These are phyloP conservation scores for Lipomyces sp. DNA, from an alignment of 805 yeast genomes.

Conservation along the genomic window DNA sequence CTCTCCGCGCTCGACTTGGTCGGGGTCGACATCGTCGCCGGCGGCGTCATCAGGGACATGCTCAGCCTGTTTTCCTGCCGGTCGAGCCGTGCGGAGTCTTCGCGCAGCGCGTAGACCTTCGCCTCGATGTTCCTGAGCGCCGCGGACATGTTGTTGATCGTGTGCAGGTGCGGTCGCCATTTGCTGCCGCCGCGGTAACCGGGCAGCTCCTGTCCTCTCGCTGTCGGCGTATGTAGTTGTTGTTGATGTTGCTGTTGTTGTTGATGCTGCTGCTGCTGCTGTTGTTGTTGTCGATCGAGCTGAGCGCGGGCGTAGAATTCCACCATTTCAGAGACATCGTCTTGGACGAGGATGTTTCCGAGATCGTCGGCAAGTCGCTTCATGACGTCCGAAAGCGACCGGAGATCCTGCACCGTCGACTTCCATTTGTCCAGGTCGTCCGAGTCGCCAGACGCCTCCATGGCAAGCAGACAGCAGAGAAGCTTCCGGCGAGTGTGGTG, in stretches of 20 bases:
- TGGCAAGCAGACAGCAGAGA: conserved; percentile 30
- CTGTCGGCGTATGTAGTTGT: neutral
- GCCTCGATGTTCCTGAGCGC: conserved; percentile 28
- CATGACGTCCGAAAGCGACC: conserved; percentile 21
- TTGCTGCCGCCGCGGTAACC: too few species aligned
- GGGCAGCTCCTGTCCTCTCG: neutral
- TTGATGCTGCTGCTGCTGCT: neutral
- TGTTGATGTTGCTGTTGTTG: neutral
- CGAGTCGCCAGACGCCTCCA: conserved; percentile 25
- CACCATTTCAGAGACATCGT: conserved; percentile 11
- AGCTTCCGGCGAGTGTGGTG: conserved; percentile 26
- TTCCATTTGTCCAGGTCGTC: conserved; percentile 22
- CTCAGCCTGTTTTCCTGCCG: conserved; percentile 3
- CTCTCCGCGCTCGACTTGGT: too few species aligned
- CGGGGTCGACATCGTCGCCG: too few species aligned
- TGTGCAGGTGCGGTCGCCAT: conserved; percentile 22
- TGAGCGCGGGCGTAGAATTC: conserved; percentile 10
- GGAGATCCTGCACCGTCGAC: conserved; percentile 16
- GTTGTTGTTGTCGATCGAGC: neutral
- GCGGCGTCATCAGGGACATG: neutral
- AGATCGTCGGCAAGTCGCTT: conserved; percentile 14
- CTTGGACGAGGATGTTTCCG: conserved; percentile 1
- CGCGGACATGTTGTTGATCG: conserved; percentile 20
- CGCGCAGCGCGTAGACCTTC: conserved; percentile 24
- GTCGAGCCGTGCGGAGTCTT: conserved; percentile 18